Evolutionary conservation across 768 basidiomycete genomes (phyloP).

Genomic region (Phaeolepiota aurea): DNA sequence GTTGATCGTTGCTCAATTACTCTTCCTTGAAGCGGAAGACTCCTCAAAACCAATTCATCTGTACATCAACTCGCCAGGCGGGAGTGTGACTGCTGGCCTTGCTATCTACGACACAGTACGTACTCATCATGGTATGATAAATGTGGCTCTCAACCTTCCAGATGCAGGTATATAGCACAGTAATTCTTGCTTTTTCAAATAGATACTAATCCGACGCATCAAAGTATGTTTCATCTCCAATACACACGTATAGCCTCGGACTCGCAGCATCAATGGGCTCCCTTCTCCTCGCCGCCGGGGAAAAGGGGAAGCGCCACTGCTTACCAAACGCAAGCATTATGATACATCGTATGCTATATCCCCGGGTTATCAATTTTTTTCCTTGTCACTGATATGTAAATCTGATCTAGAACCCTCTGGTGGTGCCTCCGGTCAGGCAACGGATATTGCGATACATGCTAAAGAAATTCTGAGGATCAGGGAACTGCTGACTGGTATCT

Average conservation of each 20-base stretch:
- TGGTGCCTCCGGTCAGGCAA: slow-evolving; percentile 91
- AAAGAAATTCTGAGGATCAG: slow-evolving; percentile 91
- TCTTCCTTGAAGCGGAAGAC: slow-evolving; percentile 95
- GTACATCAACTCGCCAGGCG: slow-evolving; percentile 96
- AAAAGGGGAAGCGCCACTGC: slow-evolving; percentile 84
- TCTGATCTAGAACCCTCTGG: slow-evolving; percentile 79
- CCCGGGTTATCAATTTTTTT: slow-evolving; percentile 4
- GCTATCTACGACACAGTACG: slow-evolving; percentile 96
- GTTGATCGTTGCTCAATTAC: slow-evolving; percentile 81
- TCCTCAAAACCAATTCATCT: slow-evolving; percentile 90
- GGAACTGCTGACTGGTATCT: slow-evolving; percentile 76
- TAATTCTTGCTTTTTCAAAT: not conserved
- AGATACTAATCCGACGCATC: slow-evolving; percentile 8
- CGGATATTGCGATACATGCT: slow-evolving; percentile 96
- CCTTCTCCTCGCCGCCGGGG: slow-evolving; percentile 84
- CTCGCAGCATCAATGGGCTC: slow-evolving; percentile 97
- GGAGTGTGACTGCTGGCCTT: slow-evolving; percentile 90
- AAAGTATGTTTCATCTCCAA: slow-evolving; percentile 93
- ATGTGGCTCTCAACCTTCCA: slow-evolving; percentile 17
- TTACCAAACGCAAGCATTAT: slow-evolving; percentile 94
- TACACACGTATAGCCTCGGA: slow-evolving; percentile 95
- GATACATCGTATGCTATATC: slow-evolving; percentile 77
- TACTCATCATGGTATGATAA: slow-evolving; percentile 1
- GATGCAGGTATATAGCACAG: slow-evolving; percentile 54
- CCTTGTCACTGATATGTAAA: slow-evolving; percentile 1